These are phyloP conservation scores for Candida gorgasii DNA, from an alignment of 805 yeast genomes.

Conservation along the genomic window DNA sequence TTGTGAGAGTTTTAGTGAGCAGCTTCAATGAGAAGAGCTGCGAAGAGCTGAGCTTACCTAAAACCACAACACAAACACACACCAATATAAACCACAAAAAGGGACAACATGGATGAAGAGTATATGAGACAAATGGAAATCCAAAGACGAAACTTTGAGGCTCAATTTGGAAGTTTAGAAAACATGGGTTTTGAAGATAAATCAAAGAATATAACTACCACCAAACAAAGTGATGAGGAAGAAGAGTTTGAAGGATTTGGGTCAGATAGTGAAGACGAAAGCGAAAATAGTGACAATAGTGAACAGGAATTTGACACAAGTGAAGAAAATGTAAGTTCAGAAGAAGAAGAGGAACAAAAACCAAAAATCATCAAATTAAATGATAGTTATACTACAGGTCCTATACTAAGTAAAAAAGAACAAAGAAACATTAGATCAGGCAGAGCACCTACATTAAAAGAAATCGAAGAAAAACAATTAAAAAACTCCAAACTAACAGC, in stretches of 20 bases:
- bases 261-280: constrained; percentile 16
- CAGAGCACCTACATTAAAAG: constrained; percentile 52
- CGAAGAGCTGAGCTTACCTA: neutral
- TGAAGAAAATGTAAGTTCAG: constrained; percentile 14
- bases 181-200: constrained; percentile 40
- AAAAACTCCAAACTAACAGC: constrained; percentile 28
- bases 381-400: constrained; percentile 31
- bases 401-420: constrained; percentile 45
- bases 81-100: neutral
- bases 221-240: constrained; percentile 17
- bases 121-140: constrained; percentile 44
- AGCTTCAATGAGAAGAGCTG: neutral
- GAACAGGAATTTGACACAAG: constrained; percentile 12
- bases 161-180: constrained; percentile 62
- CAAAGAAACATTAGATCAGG: constrained; percentile 59
- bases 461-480: constrained; percentile 27
- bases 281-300: constrained; percentile 17
- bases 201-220: constrained; percentile 14
- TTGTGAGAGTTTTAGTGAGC: neutral
- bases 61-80: neutral
- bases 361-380: constrained; percentile 53
- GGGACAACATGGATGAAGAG: constrained; percentile 26
- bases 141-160: constrained; percentile 61
- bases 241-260: constrained; percentile 15
- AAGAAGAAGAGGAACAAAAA: constrained; percentile 18